Evolutionary conservation across 495 filamentous ascomycete species (phyloP).

Genomic region (Penicillium herquei): DNA sequence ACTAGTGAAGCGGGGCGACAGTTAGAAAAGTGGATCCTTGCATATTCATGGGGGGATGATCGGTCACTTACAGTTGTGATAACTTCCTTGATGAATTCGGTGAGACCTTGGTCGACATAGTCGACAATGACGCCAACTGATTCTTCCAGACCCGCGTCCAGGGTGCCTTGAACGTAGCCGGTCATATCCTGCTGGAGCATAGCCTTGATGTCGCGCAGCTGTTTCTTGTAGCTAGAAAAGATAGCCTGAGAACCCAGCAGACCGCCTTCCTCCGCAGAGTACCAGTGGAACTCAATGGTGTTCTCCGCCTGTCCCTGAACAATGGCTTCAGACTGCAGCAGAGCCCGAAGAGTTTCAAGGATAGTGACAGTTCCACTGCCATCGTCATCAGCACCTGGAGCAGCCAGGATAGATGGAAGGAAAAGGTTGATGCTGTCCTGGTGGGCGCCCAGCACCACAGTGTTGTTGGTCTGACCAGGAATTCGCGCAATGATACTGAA

Average conservation of each 20-base stretch:
- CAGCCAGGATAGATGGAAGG: constrained; percentile 75
- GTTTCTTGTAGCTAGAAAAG: constrained; percentile 78
- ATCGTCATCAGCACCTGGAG: constrained; percentile 76
- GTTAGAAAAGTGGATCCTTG: constrained; percentile 9
- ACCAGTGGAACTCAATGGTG: constrained; percentile 96
- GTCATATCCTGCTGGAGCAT: constrained; percentile 99
- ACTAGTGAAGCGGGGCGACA: constrained; percentile 40
- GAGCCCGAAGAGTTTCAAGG: constrained; percentile 64
- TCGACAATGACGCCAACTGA: constrained; percentile 92
- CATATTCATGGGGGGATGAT: not conserved
- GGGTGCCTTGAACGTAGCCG: constrained; percentile 78
- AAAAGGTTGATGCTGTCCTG: constrained; percentile 90
- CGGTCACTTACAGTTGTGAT: constrained; percentile 61
- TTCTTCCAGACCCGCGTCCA: constrained; percentile 80
- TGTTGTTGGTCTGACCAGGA: constrained; percentile 81
- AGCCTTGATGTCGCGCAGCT: constrained; percentile 77
- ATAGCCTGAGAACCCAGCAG: constrained; percentile 84
- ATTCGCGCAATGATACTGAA: constrained; percentile 90
- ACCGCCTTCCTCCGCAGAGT: constrained; percentile 88
- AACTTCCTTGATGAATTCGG: constrained; percentile 87
- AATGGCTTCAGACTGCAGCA: constrained; percentile 56
- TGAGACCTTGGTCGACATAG: constrained; percentile 79
- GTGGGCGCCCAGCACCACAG: constrained; percentile 73
- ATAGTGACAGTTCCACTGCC: constrained; percentile 78
- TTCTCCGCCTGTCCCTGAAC: constrained; percentile 58